Base-by-base conservation (phyloP, 2,329 filamentous ascomycete species). In the Colletotrichum falcatum region DNA sequence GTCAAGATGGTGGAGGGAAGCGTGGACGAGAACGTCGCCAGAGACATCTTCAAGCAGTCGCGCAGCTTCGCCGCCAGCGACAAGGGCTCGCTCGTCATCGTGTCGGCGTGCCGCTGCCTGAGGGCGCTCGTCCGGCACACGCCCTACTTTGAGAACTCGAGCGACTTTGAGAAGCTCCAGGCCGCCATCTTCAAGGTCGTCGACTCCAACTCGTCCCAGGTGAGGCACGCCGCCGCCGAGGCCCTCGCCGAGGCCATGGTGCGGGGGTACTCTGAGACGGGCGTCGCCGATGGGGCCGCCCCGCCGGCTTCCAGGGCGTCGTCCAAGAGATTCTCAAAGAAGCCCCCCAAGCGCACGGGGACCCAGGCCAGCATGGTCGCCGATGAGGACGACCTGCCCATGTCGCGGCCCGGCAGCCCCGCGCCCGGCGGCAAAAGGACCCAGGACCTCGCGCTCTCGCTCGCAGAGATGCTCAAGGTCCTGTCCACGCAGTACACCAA, bases 11-110 rank as follows among this genome's bases (percentile, higher is more conserved):
- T 98, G 35, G 88, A 89, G 65, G 85, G 86, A 6, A 94, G 93
- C 71, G 86, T 95, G 76, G 96, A 99, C 75, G 96, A 99, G 80
- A 85, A 84, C 65, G 86, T 95, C 46, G 93, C 93, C n/a, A 90
- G 94, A 77, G 95, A 98, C 79, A 89, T 97, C 20, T 98, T 94
- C 94, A 99, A 98, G 81, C 93, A 95, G 79, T 92, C 91, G 33
- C 90, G 96, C 73, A 94, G 87, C 79, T 88, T 92, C 74, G 92
- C 92, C 35, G 87, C 90, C 0, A 87, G 86, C 70, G 97, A 99
- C 80, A 98, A 96, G 81, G 93, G 94, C 5, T 86, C 90, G 3
- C 86, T 97, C 42, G 94, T 95, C 9, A 90, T 97, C 78, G 88
- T 92, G 20, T 89, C 90, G 66, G 92, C 94, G 11, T 97, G 93